These are phyloP conservation scores for Leccinum sublutescens DNA, from an alignment of 768 basidiomycete species.

Conservation along the genomic window DNA sequence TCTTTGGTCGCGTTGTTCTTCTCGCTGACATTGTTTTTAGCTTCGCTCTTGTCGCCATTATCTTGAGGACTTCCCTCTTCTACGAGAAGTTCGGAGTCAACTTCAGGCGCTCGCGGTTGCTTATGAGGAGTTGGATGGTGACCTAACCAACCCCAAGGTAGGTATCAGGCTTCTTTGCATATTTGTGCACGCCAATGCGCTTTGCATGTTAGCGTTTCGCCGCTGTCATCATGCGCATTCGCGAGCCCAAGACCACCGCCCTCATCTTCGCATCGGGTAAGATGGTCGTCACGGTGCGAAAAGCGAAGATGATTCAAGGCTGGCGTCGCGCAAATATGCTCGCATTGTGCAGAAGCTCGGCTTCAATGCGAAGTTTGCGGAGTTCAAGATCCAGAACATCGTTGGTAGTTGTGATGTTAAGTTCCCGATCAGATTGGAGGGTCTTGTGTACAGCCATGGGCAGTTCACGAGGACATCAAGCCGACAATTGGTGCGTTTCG, in stretches of 20 bases:
- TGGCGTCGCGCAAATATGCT: slow-evolving; percentile 98
- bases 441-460: slow-evolving; percentile 95
- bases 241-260: slow-evolving; percentile 99
- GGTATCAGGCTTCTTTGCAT: slow-evolving; percentile 45
- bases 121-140: no score
- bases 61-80: no score
- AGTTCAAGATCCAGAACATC: slow-evolving; percentile 99
- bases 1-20: no score
- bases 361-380: slow-evolving; percentile 98
- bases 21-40: no score
- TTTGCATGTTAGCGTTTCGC: slow-evolving; percentile 93
- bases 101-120: no score
- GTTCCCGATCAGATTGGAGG: slow-evolving; percentile 97
- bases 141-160: slow-evolving; percentile 86
- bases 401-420: slow-evolving; percentile 98
- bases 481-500: no score
- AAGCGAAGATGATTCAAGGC: slow-evolving; percentile 94
- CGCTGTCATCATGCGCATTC: slow-evolving; percentile 99
- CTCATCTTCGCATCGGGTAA: slow-evolving; percentile 99
- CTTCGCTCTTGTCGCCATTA: no score
- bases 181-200: slow-evolving; percentile 59
- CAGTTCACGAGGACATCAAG: slow-evolving; percentile 57
- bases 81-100: no score
- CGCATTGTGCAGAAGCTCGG: slow-evolving; percentile 99
- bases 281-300: slow-evolving; percentile 99